These are phyloP conservation scores for Penicillium sp. DNA, from an alignment of 2,329 filamentous ascomycete genomes.

Conservation along the genomic window DNA sequence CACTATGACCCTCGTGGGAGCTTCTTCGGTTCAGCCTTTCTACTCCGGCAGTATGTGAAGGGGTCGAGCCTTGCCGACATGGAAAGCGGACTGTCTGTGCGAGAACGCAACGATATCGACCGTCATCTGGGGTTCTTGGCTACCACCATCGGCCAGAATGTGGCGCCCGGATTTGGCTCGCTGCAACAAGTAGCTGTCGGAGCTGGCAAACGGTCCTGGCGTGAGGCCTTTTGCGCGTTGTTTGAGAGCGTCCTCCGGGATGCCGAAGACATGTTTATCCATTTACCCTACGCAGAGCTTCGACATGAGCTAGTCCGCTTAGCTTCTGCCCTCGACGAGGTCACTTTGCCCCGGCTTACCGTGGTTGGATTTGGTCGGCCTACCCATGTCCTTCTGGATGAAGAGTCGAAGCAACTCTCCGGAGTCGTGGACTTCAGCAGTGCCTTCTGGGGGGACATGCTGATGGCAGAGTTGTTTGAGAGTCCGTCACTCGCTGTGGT, in stretches of 20 bases:
- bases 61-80: conserved; percentile 39
- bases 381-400: conserved; percentile 56
- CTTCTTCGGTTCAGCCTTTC: conserved; percentile 35
- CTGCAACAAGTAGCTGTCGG: conserved; percentile 50
- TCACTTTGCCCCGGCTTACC: conserved; percentile 55
- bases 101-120: conserved; percentile 37
- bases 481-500: conserved; percentile 38
- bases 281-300: conserved; percentile 58
- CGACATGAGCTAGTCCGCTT: conserved; percentile 52
- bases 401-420: conserved; percentile 49
- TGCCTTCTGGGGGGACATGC: conserved; percentile 59
- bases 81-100: conserved; percentile 30
- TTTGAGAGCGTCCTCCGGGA: conserved; percentile 58
- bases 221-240: conserved; percentile 54
- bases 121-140: conserved; percentile 40
- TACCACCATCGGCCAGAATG: conserved; percentile 48
- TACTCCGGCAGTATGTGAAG: conserved; percentile 41
- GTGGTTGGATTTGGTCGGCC: conserved; percentile 52
- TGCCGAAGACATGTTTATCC: conserved; percentile 61
- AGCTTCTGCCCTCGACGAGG: conserved; percentile 50
- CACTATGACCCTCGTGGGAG: conserved; percentile 37
- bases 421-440: conserved; percentile 57
- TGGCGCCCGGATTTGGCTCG: conserved; percentile 54
- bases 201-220: conserved; percentile 54
- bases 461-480: conserved; percentile 56